Base-by-base conservation (phyloP, 305 asterid genomes). In the Fraxinus xanthoxyloides region DNA sequence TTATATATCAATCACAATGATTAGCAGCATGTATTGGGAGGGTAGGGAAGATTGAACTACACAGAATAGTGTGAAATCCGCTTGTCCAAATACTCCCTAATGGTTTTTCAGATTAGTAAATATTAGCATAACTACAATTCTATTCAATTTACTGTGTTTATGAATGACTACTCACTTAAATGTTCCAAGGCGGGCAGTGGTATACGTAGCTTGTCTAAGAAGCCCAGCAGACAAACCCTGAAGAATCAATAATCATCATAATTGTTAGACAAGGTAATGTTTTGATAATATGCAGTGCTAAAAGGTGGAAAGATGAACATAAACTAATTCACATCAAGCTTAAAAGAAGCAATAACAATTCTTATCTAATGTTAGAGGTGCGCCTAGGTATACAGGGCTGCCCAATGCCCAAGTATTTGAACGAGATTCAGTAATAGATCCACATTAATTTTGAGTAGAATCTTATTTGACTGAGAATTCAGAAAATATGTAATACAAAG, bases 201-300 rank as follows among this genome's bases (percentile, higher is more conserved):
- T 92, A 80, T 92, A 91, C 31, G 98, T 94, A 79, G 97, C 97
- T 86, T 94, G 97, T 78, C 97, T 85, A 79, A 94, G 97, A 83
- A 94, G 95, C 80, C 97, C 98, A 86, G 97, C 98, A 81, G 93
- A 90, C 89, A 94, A 84, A 43, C 97, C 98, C 97, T 94, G 90
- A 81, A 73, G 46, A 81, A 34, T 77, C 7, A 77, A 80, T 38
- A 82, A 43, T 21, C 83, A 40, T 26, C 38, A 40, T 35, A 30
- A 81, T 23, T 13, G 0, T 3, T 30, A 83, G 26, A 70, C 56
- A 26, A 31, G 30, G 54, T 7, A 13, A 10, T 26, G 2, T 3
- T 24, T 24, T 65, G 73, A 26, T 24, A 65, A 65, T 65, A n/a
- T 65, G 15, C 31, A 46, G 65, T 61, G 36, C 74, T 77, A 73